phyloP scores from a whole-genome alignment of 768 basidiomycete genomes.

The Lactarius quietus region DNA sequence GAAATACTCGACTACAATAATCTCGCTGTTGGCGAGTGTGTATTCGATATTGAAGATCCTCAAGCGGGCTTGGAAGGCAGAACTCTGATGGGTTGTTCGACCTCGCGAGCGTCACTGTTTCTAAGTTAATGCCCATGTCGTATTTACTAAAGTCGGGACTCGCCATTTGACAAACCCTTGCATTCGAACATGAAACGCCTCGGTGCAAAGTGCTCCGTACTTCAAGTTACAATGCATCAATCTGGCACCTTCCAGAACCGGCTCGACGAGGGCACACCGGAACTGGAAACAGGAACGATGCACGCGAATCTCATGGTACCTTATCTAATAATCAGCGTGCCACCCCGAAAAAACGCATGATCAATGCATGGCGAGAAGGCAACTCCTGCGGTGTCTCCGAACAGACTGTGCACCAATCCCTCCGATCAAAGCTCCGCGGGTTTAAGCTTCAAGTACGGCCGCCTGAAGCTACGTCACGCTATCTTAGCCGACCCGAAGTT shows the following conservation, averaged over 20 bases:
- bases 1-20: conserved; percentile 97
- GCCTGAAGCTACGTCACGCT: conserved; percentile 92
- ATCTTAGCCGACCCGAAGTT: conserved; percentile 77
- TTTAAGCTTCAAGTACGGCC: conserved; percentile 82
- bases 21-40: conserved; percentile 82
- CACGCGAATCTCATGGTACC: conserved; percentile 96
- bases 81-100: conserved; percentile 91
- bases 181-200: conserved; percentile 94
- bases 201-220: conserved; percentile 99
- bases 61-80: conserved; percentile 88
- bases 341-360: conserved; percentile 93
- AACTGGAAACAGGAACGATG: conserved; percentile 56
- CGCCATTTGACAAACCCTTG: conserved; percentile 83
- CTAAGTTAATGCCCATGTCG: not conserved
- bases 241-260: conserved; percentile 93
- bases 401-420: not conserved
- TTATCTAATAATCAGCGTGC: conserved; percentile 95
- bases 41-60: conserved; percentile 98
- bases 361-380: conserved; percentile 93
- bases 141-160: not conserved
- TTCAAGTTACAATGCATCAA: conserved; percentile 96
- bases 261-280: conserved; percentile 68
- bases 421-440: conserved; percentile 57
- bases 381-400: conserved; percentile 27
- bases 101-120: conserved; percentile 75